Evolutionary conservation across 2,329 filamentous ascomycete genomes (phyloP).

Genomic region (Fusarium penzigii): DNA sequence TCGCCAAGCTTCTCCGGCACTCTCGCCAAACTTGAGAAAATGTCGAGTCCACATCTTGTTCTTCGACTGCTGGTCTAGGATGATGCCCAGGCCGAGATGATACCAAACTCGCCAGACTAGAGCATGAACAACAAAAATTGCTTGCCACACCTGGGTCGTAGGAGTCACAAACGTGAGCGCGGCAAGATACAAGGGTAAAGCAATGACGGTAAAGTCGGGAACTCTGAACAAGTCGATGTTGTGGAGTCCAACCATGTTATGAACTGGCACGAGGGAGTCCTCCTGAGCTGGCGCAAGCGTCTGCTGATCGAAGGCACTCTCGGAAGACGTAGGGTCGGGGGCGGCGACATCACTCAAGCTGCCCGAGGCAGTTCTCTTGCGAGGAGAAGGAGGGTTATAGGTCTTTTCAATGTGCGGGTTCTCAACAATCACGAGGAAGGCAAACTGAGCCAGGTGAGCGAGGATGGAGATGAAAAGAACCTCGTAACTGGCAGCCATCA

Average conservation of each 20-base stretch:
- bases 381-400: constrained; percentile 87
- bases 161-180: constrained; percentile 75
- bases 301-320: constrained; percentile 26
- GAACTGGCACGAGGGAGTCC: constrained; percentile 64
- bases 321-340: constrained; percentile 26
- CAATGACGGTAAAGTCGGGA: constrained; percentile 77
- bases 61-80: constrained; percentile 83
- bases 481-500: constrained; percentile 97
- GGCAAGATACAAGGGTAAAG: constrained; percentile 76
- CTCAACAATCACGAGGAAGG: constrained; percentile 88
- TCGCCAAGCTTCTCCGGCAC: constrained; percentile 86
- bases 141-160: constrained; percentile 71
- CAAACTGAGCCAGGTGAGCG: constrained; percentile 91
- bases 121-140: constrained; percentile 79
- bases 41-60: constrained; percentile 95
- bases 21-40: constrained; percentile 96
- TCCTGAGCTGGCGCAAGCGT: constrained; percentile 26
- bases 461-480: constrained; percentile 96
- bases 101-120: constrained; percentile 89
- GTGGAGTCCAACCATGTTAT: constrained; percentile 78
- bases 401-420: constrained; percentile 98
- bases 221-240: constrained; percentile 89
- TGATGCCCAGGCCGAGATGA: constrained; percentile 79
- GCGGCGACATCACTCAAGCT: constrained; percentile 32
- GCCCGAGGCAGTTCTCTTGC: constrained; percentile 49